Evolutionary conservation across 2,329 filamentous ascomycete genomes (phyloP).

Genomic region (Exophiala xenobiotica): DNA sequence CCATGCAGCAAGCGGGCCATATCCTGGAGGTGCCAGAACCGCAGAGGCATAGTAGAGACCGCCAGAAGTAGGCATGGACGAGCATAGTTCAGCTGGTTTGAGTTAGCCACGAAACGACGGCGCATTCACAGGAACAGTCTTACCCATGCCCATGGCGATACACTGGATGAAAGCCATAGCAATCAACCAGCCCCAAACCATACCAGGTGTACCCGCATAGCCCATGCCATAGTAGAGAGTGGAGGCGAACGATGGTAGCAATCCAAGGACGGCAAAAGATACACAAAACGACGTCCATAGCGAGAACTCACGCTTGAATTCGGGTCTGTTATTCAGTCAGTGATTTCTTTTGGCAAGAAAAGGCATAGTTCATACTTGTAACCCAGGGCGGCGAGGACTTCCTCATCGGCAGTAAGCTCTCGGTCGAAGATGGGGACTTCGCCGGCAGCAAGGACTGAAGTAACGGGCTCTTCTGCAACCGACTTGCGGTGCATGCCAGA

Average conservation of each 20-base stretch:
- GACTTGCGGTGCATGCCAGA: slow-evolving; percentile 33
- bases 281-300: slow-evolving; percentile 74
- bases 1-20: slow-evolving; percentile 67
- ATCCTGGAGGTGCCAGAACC: slow-evolving; percentile 66
- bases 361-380: slow-evolving; percentile 52
- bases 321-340: slow-evolving; percentile 48
- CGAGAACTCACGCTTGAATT: slow-evolving; percentile 69
- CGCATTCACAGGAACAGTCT: not conserved
- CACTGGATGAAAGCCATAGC: slow-evolving; percentile 71
- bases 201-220: slow-evolving; percentile 57
- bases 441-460: slow-evolving; percentile 51
- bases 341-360: not conserved
- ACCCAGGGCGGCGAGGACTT: slow-evolving; percentile 61
- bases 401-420: slow-evolving; percentile 56
- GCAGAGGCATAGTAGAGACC: slow-evolving; percentile 73
- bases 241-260: slow-evolving; percentile 69
- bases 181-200: slow-evolving; percentile 75
- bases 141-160: slow-evolving; percentile 62
- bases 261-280: slow-evolving; percentile 68
- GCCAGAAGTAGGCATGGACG: slow-evolving; percentile 69
- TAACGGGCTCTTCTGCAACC: slow-evolving; percentile 53
- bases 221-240: slow-evolving; percentile 70
- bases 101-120: slow-evolving; percentile 35
- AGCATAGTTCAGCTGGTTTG: slow-evolving; percentile 64
- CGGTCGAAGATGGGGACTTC: slow-evolving; percentile 51